Percentiles rank a stretch among this genome's conserved stretches.
Evolutionary conservation across 805 yeast species (phyloP).

Genomic region (Yarrowia porcina): DNA sequence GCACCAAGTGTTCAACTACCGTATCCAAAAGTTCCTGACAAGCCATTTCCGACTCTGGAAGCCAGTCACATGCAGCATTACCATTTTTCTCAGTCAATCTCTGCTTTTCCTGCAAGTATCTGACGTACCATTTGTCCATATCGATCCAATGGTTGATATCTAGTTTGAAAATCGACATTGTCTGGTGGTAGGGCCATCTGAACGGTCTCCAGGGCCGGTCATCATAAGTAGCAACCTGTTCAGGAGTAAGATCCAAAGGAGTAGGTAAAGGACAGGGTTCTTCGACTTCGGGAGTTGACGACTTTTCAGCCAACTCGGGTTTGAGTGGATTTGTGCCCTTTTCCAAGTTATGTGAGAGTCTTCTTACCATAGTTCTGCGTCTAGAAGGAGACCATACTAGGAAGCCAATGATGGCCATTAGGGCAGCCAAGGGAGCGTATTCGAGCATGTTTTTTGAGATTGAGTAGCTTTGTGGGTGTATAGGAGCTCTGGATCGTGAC

Average conservation of each 20-base stretch:
- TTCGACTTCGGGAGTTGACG: background rate
- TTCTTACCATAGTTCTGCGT: background rate
- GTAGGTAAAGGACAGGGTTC: constrained; percentile 7
- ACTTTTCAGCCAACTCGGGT: background rate
- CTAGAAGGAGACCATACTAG: background rate
- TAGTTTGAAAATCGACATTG: constrained; percentile 70
- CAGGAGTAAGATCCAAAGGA: constrained; percentile 52
- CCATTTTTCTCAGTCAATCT: constrained; percentile 48
- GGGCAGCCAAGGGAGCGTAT: background rate
- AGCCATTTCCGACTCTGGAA: constrained; percentile 1
- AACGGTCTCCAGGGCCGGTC: constrained; percentile 81
- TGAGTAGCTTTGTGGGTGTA: background rate
- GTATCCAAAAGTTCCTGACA: constrained; percentile 56
- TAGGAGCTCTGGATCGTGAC: background rate
- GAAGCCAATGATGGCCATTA: background rate
- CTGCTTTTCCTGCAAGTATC: constrained; percentile 60
- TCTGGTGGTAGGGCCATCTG: constrained; percentile 77
- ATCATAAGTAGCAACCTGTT: constrained; percentile 60
- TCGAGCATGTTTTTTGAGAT: background rate
- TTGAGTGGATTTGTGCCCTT: background rate
- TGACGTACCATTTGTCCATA: constrained; percentile 72
- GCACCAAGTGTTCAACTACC: constrained; percentile 57
- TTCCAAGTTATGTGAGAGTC: background rate
- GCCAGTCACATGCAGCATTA: constrained; percentile 9
- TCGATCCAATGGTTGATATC: constrained; percentile 75